These are phyloP conservation scores for Leishmania mexicana DNA, from an alignment of 208 protist genomes.

Conservation along the genomic window DNA sequence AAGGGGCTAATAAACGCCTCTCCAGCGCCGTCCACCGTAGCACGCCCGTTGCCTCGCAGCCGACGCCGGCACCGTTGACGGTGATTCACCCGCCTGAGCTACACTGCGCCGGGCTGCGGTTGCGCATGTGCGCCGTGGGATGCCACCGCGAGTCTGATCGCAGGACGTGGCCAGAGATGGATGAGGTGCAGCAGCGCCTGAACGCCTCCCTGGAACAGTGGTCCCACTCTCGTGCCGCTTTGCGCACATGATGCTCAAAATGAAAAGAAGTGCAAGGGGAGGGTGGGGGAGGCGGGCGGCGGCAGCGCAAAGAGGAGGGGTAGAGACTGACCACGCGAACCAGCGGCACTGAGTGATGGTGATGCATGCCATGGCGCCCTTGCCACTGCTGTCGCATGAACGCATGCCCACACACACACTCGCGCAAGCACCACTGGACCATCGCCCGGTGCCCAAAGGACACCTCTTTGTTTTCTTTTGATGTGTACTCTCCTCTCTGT, in stretches of 20 bases:
- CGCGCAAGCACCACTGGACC: neutral
- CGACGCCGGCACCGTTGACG: slow-evolving; percentile 7
- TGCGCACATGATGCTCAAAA: neutral
- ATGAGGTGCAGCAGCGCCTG: slow-evolving; percentile 46
- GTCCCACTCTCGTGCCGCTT: neutral
- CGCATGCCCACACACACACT: neutral
- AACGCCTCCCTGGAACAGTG: slow-evolving; percentile 42
- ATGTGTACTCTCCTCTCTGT: neutral
- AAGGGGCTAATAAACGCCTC: slow-evolving; percentile 4
- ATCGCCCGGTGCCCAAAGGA: neutral
- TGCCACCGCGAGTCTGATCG: slow-evolving; percentile 31
- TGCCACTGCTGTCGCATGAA: no score
- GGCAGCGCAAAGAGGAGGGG: neutral
- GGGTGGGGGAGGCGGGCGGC: neutral
- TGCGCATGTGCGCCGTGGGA: slow-evolving; percentile 56
- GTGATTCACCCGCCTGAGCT: slow-evolving; percentile 58
- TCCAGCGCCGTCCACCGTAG: slow-evolving; percentile 9
- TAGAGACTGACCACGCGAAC: neutral
- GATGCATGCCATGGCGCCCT: neutral
- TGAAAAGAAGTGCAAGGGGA: neutral
- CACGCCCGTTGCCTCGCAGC: neutral
- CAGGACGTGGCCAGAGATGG: slow-evolving; percentile 39
- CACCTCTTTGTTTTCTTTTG: neutral
- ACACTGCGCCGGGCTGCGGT: slow-evolving; percentile 66
- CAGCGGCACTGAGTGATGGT: neutral